A percentile compares a stretch with the other conserved stretches of the same genome.
phyloP scores from a whole-genome alignment of 305 asterid species.

The Striga hermonthica region DNA sequence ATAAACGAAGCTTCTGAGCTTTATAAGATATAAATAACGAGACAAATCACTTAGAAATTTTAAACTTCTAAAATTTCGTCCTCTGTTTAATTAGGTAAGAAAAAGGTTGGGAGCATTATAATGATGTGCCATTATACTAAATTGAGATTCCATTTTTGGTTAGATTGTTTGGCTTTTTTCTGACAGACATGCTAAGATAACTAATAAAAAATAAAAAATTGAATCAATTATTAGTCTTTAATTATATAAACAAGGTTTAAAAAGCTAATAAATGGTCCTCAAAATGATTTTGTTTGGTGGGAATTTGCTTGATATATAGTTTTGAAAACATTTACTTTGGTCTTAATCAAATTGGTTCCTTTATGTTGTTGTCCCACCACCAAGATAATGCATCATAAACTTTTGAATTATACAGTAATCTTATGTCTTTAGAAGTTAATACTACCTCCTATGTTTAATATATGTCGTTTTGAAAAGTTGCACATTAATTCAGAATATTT shows the following conservation, averaged over 20 bases:
- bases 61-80: too few relatives aligned
- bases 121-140: background rate
- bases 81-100: too few relatives aligned
- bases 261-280: conserved; percentile 28
- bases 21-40: too few relatives aligned
- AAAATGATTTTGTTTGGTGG: conserved; percentile 37
- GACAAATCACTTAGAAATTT: too few relatives aligned
- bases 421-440: conserved; percentile 26
- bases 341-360: conserved; percentile 33
- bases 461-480: too few relatives aligned
- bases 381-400: background rate
- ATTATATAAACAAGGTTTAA: background rate
- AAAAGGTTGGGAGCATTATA: too few relatives aligned
- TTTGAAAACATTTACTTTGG: conserved; percentile 36
- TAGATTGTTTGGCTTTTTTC: conserved; percentile 25
- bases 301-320: conserved; percentile 35
- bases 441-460: too few relatives aligned
- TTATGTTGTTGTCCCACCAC: conserved; percentile 28
- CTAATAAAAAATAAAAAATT: conserved; percentile 4
- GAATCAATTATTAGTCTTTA: conserved; percentile 15
- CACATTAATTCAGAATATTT: too few relatives aligned
- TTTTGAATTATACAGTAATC: conserved; percentile 22
- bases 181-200: conserved; percentile 14
- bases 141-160: conserved; percentile 30
- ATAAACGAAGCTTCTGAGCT: too few relatives aligned